Conservation (phyloP, 306 rosid genomes). For the Castanospermum australe region DNA sequence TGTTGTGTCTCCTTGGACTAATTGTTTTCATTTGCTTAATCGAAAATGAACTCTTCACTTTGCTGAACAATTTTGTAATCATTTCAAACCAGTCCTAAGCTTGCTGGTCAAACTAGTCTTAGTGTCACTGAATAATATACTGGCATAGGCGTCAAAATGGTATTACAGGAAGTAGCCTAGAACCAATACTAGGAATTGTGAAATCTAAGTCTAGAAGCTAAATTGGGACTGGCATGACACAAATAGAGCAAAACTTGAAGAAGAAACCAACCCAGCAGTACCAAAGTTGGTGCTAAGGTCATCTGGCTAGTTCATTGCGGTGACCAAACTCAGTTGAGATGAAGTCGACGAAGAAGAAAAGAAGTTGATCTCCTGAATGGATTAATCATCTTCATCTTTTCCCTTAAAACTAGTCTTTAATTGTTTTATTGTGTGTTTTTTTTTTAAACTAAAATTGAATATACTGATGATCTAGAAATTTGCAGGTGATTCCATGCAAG, state of each 20-base stretch:
- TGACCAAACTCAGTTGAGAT: not conserved
- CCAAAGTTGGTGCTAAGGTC: not conserved
- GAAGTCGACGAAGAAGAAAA: not conserved
- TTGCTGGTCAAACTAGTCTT: constrained; percentile 3
- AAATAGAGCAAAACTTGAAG: constrained; percentile 2
- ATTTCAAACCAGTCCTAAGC: no score
- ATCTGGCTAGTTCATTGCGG: not conserved
- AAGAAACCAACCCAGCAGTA: constrained; percentile 7
- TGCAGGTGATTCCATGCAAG: constrained; percentile 82
- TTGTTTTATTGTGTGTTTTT: no score
- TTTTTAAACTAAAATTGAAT: not conserved
- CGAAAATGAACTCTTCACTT: not conserved
- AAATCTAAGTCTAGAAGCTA: not conserved
- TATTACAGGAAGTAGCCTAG: not conserved
- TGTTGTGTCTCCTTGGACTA: not conserved
- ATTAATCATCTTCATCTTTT: not conserved
- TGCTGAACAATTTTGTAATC: not conserved
- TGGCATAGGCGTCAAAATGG: not conserved
- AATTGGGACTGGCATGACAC: not conserved
- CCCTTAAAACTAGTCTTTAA: not conserved
- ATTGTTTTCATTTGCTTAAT: not conserved
- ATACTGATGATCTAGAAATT: constrained; percentile 23
- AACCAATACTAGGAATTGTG: not conserved
- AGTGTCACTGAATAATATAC: constrained; percentile 5
- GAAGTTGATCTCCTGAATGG: not conserved